Evolutionary conservation across 768 basidiomycete genomes (phyloP).

Genomic region (Rhodotorula toruloides): DNA sequence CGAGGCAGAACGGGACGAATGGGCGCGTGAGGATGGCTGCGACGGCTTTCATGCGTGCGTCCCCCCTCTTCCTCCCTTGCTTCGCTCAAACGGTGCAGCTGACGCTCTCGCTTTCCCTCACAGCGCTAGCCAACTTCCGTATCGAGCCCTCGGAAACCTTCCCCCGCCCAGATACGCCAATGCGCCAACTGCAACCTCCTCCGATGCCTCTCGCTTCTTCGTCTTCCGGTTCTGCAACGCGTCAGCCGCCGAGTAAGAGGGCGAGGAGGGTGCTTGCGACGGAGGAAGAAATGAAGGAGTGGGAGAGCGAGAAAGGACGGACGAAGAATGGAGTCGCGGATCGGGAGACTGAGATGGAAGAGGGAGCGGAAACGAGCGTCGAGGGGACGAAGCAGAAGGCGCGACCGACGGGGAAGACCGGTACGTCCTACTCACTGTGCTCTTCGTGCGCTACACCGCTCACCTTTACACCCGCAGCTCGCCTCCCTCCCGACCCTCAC

Average conservation of each 20-base stretch:
- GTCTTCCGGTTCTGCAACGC: background rate
- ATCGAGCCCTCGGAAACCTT: background rate
- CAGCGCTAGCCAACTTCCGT: background rate
- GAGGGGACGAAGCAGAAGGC: too few relatives aligned
- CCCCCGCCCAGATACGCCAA: background rate
- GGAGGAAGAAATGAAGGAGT: background rate
- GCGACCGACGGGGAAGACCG: too few relatives aligned
- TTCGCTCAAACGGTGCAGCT: too few relatives aligned
- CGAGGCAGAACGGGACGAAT: too few relatives aligned
- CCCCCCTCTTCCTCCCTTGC: too few relatives aligned
- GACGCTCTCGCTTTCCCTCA: too few relatives aligned
- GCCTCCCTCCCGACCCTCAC: too few relatives aligned
- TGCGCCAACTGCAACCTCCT: background rate
- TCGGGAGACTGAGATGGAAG: too few relatives aligned
- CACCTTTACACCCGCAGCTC: too few relatives aligned
- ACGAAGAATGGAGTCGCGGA: background rate
- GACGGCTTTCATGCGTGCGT: too few relatives aligned
- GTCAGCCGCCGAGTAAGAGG: background rate
- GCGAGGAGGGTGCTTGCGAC: slow-evolving; percentile 7
- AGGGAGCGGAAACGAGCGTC: background rate
- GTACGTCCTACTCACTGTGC: background rate
- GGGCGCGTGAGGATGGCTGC: too few relatives aligned
- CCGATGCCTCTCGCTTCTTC: background rate
- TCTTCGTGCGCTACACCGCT: too few relatives aligned
- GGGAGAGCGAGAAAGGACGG: background rate